Base-by-base conservation (phyloP, 192 early-diverging fungal genomes). In the Phycomyces nitens region DNA sequence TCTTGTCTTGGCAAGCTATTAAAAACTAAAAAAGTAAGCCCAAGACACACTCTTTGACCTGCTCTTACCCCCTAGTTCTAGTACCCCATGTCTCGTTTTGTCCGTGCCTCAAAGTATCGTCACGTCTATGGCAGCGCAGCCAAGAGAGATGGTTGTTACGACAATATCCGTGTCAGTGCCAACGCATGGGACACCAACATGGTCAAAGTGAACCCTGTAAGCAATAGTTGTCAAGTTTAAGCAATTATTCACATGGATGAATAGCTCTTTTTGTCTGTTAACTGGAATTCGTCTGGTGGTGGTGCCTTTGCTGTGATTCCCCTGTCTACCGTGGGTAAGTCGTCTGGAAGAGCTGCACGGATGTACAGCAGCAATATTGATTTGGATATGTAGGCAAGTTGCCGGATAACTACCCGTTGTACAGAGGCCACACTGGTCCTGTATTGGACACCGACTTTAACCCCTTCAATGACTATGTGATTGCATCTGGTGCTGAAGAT, bases 141-240 rank as follows among this genome's bases (percentile, higher is more conserved):
- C 73, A 98, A 95, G 81, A 84, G 92, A 68, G 95, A 99, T 42
- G 76, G 86, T 44, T 89, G 92, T 80, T 99, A 89, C 64, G 97
- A 99, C 78, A 98, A 95, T 80, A 77, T 96, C 53, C 84, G 92
- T 63, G 85, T 96, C 49, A 89, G 91, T 27, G 79, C 86, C 54
- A 90, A 82, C 61, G 96, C 97, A 9, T 98, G 95, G 95, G 97
- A 99, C 75, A 99, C 94, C 71, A 98, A 99, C 83, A 82, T 94
- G 64, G 90, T 97, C 68, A 86, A 92, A 56, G 90, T 89, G 59
- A 99, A 99, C 86, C 90, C 93, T 60, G 88, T 93, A 72, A 81
- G 77, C 73, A 24, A 50, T 14, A 41, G n/a, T n/a, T 18, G 22
- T 21, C 22, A 22, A 65, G 6, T 21, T 21, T 29, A 40, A 34